phyloP scores from a whole-genome alignment of 2,329 filamentous ascomycete species.

The Parascedosporium putredinis region DNA sequence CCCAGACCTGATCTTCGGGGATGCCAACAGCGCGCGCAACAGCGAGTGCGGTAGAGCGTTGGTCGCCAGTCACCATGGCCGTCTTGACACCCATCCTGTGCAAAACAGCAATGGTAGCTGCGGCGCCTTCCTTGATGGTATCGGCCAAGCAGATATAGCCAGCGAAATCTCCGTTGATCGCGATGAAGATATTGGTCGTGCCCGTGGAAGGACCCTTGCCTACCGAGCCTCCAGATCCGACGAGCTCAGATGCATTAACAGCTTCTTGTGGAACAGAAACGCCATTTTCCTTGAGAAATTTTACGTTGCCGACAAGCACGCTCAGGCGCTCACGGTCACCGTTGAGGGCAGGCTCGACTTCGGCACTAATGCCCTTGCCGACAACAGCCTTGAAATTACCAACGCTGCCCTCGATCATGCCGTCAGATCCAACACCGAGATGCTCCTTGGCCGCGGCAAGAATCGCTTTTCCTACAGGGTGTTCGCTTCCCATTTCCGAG shows the following conservation, averaged over 20 bases:
- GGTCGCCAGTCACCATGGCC: slow-evolving; percentile 90
- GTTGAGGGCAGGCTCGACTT: slow-evolving; percentile 64
- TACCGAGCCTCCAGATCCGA: slow-evolving; percentile 38
- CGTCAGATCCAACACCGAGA: slow-evolving; percentile 61
- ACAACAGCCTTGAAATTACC: slow-evolving; percentile 77
- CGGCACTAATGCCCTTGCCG: slow-evolving; percentile 74
- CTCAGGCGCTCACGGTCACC: slow-evolving; percentile 58
- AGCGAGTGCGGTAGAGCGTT: slow-evolving; percentile 69
- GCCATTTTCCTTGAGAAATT: slow-evolving; percentile 62
- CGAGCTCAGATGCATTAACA: slow-evolving; percentile 47
- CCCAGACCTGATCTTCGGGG: slow-evolving; percentile 61
- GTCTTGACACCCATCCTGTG: slow-evolving; percentile 76
- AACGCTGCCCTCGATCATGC: slow-evolving; percentile 68
- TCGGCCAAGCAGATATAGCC: slow-evolving; percentile 80
- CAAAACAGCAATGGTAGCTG: slow-evolving; percentile 70
- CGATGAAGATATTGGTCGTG: slow-evolving; percentile 84
- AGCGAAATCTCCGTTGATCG: slow-evolving; percentile 71
- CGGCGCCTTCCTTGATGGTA: slow-evolving; percentile 80
- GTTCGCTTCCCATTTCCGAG: slow-evolving; percentile 92
- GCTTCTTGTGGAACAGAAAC: slow-evolving; percentile 56
- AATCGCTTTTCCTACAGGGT: slow-evolving; percentile 89
- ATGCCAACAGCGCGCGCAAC: slow-evolving; percentile 81
- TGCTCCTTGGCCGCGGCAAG: slow-evolving; percentile 63
- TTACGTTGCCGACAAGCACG: slow-evolving; percentile 74
- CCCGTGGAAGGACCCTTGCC: slow-evolving; percentile 41